These are phyloP conservation scores for Cyclospora cayetanensis DNA, from an alignment of 169 alveolate genomes.

Conservation along the genomic window DNA sequence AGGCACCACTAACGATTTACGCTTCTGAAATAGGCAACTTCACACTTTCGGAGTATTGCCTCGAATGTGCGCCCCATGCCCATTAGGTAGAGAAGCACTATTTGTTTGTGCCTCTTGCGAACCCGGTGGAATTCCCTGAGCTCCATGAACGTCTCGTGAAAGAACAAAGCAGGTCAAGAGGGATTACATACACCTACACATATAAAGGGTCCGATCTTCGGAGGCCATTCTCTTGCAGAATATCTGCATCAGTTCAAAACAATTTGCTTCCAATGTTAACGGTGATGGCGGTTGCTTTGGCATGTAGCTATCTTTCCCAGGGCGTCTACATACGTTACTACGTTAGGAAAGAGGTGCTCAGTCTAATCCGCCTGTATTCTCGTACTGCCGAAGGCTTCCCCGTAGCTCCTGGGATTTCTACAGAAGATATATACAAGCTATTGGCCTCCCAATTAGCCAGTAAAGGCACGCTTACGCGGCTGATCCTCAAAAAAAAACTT, in stretches of 20 bases:
- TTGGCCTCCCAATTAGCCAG: neutral
- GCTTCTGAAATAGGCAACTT: no score
- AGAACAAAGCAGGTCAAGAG: slow-evolving; percentile 42
- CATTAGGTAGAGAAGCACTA: slow-evolving; percentile 35
- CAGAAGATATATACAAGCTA: neutral
- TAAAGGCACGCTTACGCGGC: neutral
- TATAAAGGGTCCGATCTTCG: slow-evolving; percentile 8
- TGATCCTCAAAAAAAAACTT: neutral
- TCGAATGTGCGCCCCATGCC: neutral
- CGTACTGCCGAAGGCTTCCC: neutral
- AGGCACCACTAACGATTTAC: no score
- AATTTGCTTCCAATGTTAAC: neutral
- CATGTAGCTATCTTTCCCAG: neutral
- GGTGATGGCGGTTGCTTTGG: neutral
- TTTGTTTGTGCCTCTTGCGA: slow-evolving; percentile 10
- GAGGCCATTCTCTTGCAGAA: slow-evolving; percentile 5
- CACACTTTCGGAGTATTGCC: no score
- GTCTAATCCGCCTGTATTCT: neutral
- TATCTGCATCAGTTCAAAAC: neutral
- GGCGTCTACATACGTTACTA: neutral
- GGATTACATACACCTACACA: slow-evolving; percentile 16
- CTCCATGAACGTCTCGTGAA: slow-evolving; percentile 48
- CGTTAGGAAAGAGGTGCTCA: slow-evolving; percentile 30
- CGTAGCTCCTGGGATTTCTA: slow-evolving; percentile 12
- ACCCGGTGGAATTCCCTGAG: slow-evolving; percentile 46